Base-by-base conservation (phyloP, 2,329 filamentous ascomycete genomes). In the Penicillium thymicola region DNA sequence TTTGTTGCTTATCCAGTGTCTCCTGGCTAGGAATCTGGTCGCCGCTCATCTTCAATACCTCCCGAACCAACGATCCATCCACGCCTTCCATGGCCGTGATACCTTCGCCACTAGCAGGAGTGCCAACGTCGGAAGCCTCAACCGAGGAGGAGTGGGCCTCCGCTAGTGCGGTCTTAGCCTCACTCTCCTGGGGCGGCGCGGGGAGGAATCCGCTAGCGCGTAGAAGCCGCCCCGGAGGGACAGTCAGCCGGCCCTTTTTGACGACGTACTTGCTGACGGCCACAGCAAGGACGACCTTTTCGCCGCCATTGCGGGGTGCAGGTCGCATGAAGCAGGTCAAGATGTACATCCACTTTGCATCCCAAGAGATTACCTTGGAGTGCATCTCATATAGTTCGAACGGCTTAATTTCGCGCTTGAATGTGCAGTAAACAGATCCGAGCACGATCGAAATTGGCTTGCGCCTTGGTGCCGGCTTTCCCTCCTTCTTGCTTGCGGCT, bases 251-350 rank as follows among this genome's bases (percentile, higher is more conserved):
- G 1, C 88, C 89, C 54, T 91, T 81, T 78, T 93, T 93, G 71
- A 90, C 86, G 40, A 93, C 89, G 72, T 93, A 93, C 77, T 92
- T 92, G 76, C 84, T 87, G 42, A 93, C 74, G 0, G 86, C 86
- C 0, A 87, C 87, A 1, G 89, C 90, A 64, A 88, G 82, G 38
- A 93, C 81, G 58, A 83, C 85, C 73, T 82, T 85, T 71, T 85
- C 79, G 71, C 74, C 78, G 27, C 77, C 76, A 27, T 40, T 51
- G n/a, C 72, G 73, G 55, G 72, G 72, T 21, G 73, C 73, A 30
- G 75, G 76, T 14, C 78, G 83, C 7, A 92, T 81, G 64, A 89
- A 92, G 70, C 89, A 88, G 23, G 85, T 89, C 34, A 90, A 77
- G 38, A 92, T 81, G 71, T 90, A 92, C 57, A 92, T 68, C 89